phyloP scores from a whole-genome alignment of 768 basidiomycete genomes.

The Mycena crocata region DNA sequence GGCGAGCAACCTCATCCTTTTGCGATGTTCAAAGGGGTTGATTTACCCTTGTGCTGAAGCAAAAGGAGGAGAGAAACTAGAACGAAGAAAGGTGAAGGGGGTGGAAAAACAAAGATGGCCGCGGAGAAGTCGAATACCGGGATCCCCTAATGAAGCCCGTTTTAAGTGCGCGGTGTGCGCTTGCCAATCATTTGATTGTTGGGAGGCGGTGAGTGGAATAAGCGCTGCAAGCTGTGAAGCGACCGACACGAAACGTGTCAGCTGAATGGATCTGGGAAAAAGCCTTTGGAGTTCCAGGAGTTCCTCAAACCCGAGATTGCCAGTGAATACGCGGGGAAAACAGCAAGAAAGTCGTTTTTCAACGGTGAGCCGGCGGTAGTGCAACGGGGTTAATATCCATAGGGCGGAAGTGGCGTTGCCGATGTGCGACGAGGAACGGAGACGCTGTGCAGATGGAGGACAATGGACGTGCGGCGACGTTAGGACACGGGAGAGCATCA shows the following conservation, averaged over 20 bases:
- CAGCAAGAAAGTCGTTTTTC: too few relatives aligned
- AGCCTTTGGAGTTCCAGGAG: too few relatives aligned
- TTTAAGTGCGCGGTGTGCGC: background rate
- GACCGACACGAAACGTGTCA: background rate
- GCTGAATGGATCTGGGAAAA: too few relatives aligned
- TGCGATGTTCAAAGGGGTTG: background rate
- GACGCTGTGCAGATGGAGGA: too few relatives aligned
- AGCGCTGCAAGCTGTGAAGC: constrained; percentile 6
- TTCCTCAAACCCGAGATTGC: too few relatives aligned
- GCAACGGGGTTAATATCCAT: too few relatives aligned
- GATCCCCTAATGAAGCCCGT: background rate
- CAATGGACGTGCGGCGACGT: too few relatives aligned
- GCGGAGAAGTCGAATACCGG: background rate
- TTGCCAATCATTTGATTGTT: constrained; percentile 24
- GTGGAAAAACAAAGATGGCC: background rate
- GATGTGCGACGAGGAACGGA: too few relatives aligned
- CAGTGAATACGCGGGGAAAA: too few relatives aligned
- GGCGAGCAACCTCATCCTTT: background rate
- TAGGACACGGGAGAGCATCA: too few relatives aligned
- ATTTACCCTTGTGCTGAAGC: background rate
- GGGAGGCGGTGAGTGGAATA: constrained; percentile 4
- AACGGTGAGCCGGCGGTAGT: too few relatives aligned
- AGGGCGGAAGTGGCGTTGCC: too few relatives aligned
- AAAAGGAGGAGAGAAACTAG: background rate
- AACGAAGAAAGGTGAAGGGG: background rate